Evolutionary conservation across 2,329 filamentous ascomycete species (phyloP), one percentile per base, ranked within the genome.

Genomic region (Thermomyces lanuginosus): DNA sequence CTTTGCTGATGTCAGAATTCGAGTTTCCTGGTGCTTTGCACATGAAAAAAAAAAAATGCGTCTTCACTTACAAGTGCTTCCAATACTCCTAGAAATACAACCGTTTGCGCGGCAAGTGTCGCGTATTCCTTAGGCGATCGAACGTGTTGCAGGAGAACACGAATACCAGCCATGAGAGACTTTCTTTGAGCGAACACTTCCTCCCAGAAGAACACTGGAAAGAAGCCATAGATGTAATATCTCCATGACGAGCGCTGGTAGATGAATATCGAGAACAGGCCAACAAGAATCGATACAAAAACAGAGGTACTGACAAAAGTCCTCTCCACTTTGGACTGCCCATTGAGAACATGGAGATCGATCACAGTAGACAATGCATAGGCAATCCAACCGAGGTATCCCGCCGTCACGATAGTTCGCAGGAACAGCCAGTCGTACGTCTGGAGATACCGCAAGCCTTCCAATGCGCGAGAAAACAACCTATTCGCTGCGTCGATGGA

Each of bases 401-500:
- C 89, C 8, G 78, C 48, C 2, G 89, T 93, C 33, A 98, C 77
- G 26, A 98, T 63, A 2, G 81, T 77, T 33, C 89, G 69, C 18
- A 98, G 59, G 55, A 98, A 98, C 2, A 98, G 64, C 89, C 89
- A 98, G 56, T 98, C 89, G 44, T 98, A 98, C 0, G 84, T 98
- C 53, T 98, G 89, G 14, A 98, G 65, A 49, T 98, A 98, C 26
- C 89, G 71, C 33, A 98, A 60, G 5, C 89, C 89, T 34, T 82
- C 69, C 1, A 98, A 64, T 2, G 72, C 76, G 26, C 80, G 57
- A 32, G 76, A 67, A 33, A 95, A 78, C 8, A 98, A 62, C 15
- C 72, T 68, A 21, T 77, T 72, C 1, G 80, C 82, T 41, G 79
- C 69, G 31, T 71, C 61, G 40, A 95, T 92, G 1, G 86, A 81